Percentiles rank a stretch among this genome's conserved stretches.
Evolutionary conservation across 2,329 filamentous ascomycete species (phyloP).

Genomic region (Diaporthe australafricana): DNA sequence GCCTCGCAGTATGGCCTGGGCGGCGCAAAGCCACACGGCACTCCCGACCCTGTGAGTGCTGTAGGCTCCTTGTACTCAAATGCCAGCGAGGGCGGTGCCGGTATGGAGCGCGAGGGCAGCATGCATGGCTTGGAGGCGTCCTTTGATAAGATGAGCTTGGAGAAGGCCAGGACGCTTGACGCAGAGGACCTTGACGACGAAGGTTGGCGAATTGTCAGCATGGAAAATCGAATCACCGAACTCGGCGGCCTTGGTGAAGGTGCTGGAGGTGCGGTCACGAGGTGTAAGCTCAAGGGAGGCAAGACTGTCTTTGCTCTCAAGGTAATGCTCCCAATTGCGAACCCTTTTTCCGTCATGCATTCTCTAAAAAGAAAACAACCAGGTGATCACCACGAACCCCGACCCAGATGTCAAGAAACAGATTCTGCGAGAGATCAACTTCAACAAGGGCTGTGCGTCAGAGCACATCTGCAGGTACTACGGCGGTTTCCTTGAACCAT

Average conservation of each 20-base stretch:
- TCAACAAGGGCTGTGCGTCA: conserved; percentile 97
- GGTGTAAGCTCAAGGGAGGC: conserved; percentile 87
- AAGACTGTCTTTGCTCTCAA: conserved; percentile 97
- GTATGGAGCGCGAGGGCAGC: conserved; percentile 87
- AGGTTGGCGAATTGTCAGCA: conserved; percentile 92
- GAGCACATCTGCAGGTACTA: conserved; percentile 98
- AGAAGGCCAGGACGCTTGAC: conserved; percentile 85
- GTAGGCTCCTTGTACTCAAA: conserved; percentile 89
- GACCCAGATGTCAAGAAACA: conserved; percentile 99
- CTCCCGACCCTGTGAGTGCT: conserved; percentile 87
- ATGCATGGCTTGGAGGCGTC: conserved; percentile 77
- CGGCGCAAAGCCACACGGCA: conserved; percentile 72
- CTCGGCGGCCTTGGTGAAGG: conserved; percentile 92
- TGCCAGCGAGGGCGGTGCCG: conserved; percentile 76
- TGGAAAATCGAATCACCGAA: conserved; percentile 88
- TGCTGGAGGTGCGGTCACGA: conserved; percentile 93
- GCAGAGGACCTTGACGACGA: conserved; percentile 96
- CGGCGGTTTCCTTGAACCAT: conserved; percentile 94
- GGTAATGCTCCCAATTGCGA: conserved; percentile 60
- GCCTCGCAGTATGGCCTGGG: conserved; percentile 78
- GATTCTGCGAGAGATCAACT: conserved; percentile 94
- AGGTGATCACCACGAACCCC: conserved; percentile 98
- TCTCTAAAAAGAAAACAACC: background rate
- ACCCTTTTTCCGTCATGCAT: conserved; percentile 36
- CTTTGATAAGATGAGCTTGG: conserved; percentile 83